Evolutionary conservation across 2,329 filamentous ascomycete species (phyloP).

Genomic region (Arthrobotrys iridis): DNA sequence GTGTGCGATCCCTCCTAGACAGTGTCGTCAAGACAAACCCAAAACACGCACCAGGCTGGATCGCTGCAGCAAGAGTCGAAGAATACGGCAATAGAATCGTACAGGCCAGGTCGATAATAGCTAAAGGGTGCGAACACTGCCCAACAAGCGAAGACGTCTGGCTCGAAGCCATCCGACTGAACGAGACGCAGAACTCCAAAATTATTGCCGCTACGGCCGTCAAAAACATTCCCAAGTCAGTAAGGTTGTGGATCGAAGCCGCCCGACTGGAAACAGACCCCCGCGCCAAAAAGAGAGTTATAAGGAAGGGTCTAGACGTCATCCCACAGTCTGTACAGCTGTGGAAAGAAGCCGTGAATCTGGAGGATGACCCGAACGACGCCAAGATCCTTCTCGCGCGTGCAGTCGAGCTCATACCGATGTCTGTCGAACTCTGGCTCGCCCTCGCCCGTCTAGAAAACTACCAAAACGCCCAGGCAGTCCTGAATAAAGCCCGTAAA

Average conservation of each 20-base stretch:
- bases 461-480: conserved; percentile 90
- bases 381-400: conserved; percentile 89
- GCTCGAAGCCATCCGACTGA: conserved; percentile 93
- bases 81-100: conserved; percentile 92
- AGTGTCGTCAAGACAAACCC: conserved; percentile 98
- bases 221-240: conserved; percentile 87
- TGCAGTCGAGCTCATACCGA: conserved; percentile 91
- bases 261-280: conserved; percentile 88
- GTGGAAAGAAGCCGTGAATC: conserved; percentile 98
- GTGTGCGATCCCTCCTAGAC: conserved; percentile 89
- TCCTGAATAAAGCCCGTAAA: conserved; percentile 93
- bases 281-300: conserved; percentile 88
- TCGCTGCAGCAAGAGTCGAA: conserved; percentile 90
- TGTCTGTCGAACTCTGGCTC: conserved; percentile 94
- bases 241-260: conserved; percentile 91
- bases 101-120: conserved; percentile 86
- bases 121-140: conserved; percentile 86
- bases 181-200: conserved; percentile 91
- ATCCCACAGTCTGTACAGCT: conserved; percentile 92
- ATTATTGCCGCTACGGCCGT: conserved; percentile 94
- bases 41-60: conserved; percentile 93
- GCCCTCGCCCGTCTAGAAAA: conserved; percentile 89
- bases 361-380: conserved; percentile 89
- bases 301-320: conserved; percentile 88
- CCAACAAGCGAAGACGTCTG: conserved; percentile 95